phyloP scores from a whole-genome alignment of 345 rosid genomes.

The Sisymbrium altissimum region DNA sequence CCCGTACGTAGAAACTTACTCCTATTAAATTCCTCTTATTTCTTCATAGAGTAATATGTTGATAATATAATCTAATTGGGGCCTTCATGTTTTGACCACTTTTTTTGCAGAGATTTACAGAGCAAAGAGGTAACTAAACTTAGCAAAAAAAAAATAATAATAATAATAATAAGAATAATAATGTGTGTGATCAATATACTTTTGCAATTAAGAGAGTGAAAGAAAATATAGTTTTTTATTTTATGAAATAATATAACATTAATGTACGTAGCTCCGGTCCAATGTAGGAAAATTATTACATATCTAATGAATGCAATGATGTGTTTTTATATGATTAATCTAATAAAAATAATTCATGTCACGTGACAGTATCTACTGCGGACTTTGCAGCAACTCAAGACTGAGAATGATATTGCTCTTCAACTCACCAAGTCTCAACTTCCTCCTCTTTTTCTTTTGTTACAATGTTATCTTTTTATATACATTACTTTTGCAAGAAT shows the following conservation, averaged over 20 bases:
- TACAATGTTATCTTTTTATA: background rate
- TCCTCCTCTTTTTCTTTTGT: background rate
- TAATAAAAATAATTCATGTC: background rate
- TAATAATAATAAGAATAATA: too few relatives aligned
- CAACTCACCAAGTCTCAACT: slow-evolving; percentile 53
- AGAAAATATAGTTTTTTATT: background rate
- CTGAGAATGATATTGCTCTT: slow-evolving; percentile 61
- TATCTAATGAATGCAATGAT: background rate
- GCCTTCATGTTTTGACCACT: slow-evolving; percentile 3
- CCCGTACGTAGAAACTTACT: slow-evolving; percentile 19
- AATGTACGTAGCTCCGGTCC: background rate
- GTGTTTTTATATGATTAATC: background rate
- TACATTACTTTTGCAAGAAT: background rate
- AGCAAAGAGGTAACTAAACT: slow-evolving; percentile 49
- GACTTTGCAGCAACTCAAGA: slow-evolving; percentile 57
- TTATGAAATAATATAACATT: background rate
- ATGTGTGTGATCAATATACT: background rate
- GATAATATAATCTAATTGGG: background rate
- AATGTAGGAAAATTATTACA: background rate
- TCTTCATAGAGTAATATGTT: background rate
- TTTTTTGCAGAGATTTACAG: slow-evolving; percentile 41
- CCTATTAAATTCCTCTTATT: background rate
- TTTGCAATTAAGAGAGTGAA: background rate
- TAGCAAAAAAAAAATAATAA: too few relatives aligned
- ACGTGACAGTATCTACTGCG: slow-evolving; percentile 51